A percentile compares a stretch with the other conserved stretches of the same genome.
These are phyloP conservation scores for Phytophthora citrophthora DNA, from an alignment of 352 stramenopile genomes.

Conservation along the genomic window DNA sequence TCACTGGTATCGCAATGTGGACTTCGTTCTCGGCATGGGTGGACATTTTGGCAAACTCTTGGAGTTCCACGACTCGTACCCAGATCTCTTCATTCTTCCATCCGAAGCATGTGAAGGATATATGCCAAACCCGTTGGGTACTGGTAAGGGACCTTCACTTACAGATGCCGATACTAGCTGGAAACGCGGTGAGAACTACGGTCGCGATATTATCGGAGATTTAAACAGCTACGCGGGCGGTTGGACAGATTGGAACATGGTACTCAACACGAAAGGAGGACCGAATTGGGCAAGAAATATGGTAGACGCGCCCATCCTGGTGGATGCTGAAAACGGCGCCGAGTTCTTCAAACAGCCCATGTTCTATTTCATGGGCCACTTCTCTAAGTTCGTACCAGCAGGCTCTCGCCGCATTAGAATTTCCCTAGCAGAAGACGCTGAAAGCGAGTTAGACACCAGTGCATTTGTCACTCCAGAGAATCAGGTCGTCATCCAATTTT, in stretches of 20 bases:
- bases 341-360: slow-evolving; percentile 85
- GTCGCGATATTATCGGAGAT: slow-evolving; percentile 87
- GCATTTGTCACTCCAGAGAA: slow-evolving; percentile 51
- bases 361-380: slow-evolving; percentile 81
- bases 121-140: slow-evolving; percentile 50
- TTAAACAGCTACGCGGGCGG: slow-evolving; percentile 75
- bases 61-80: slow-evolving; percentile 53
- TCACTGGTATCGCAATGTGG: slow-evolving; percentile 85
- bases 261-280: slow-evolving; percentile 68
- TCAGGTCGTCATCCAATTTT: slow-evolving; percentile 45
- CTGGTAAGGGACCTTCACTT: slow-evolving; percentile 47
- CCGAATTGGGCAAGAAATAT: slow-evolving; percentile 76
- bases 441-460: slow-evolving; percentile 39
- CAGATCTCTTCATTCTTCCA: slow-evolving; percentile 79
- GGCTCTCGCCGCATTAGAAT: slow-evolving; percentile 50
- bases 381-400: slow-evolving; percentile 68
- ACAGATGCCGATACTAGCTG: slow-evolving; percentile 48
- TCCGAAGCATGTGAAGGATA: slow-evolving; percentile 78
- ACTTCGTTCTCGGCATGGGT: slow-evolving; percentile 45
- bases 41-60: slow-evolving; percentile 53
- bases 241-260: slow-evolving; percentile 91
- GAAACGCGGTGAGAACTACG: slow-evolving; percentile 77
- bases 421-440: slow-evolving; percentile 20
- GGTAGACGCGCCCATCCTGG: slow-evolving; percentile 34
- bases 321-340: slow-evolving; percentile 2